These are phyloP conservation scores for Eucalyptus lansdowneana DNA, from an alignment of 345 rosid genomes.

Conservation along the genomic window DNA sequence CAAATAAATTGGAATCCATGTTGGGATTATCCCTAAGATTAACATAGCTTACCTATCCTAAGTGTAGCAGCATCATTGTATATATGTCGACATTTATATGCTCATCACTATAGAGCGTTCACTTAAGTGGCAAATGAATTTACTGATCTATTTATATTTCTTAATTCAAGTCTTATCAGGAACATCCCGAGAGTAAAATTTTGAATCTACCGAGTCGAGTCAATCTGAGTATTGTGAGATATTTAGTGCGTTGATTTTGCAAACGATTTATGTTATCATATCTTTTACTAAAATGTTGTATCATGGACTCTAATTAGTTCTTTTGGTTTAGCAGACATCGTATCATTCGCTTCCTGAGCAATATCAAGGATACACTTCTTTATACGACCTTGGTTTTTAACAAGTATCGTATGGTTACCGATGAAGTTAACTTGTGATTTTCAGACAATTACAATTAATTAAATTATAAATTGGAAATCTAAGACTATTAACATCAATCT, in stretches of 20 bases:
- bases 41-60: background rate
- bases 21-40: background rate
- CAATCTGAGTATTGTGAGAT: rapidly evolving
- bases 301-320: background rate
- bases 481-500: background rate
- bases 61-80: background rate
- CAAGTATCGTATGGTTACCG: background rate
- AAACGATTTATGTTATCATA: background rate
- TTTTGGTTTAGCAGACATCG: rapidly evolving
- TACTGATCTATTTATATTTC: background rate
- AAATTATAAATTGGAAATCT: background rate
- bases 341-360: rapidly evolving
- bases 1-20: background rate
- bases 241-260: background rate
- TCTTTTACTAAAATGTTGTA: background rate
- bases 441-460: background rate
- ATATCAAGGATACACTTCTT: background rate
- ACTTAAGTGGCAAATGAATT: background rate
- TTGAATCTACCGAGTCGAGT: background rate
- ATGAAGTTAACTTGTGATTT: background rate
- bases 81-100: background rate
- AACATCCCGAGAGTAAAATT: background rate
- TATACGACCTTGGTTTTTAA: background rate
- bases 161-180: background rate
- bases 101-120: background rate